These are phyloP conservation scores for Wickerhamomyces sp. DNA, from an alignment of 1,139 yeast species.

Conservation along the genomic window DNA sequence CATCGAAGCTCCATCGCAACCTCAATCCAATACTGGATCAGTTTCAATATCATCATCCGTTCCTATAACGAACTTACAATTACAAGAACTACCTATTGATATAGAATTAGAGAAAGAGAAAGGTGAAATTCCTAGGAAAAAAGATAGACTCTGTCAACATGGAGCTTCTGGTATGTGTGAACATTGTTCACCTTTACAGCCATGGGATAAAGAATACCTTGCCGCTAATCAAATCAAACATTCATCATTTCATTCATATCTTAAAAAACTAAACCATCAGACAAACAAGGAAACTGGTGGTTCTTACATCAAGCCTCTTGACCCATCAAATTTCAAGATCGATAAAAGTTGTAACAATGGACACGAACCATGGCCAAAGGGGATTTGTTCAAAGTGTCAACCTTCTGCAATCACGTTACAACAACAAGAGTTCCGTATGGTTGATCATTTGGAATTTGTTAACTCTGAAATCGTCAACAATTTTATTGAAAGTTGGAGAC, in stretches of 20 bases:
- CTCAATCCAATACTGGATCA: slow-evolving; percentile 4
- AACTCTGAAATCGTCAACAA: slow-evolving; percentile 66
- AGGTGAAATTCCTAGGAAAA: slow-evolving; percentile 68
- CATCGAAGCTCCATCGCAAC: slow-evolving; percentile 3
- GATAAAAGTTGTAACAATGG: slow-evolving; percentile 66
- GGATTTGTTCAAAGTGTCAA: slow-evolving; percentile 96
- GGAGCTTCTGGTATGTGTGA: slow-evolving; percentile 97
- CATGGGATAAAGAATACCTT: slow-evolving; percentile 82
- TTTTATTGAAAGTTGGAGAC: slow-evolving; percentile 90
- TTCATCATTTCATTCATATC: slow-evolving; percentile 77
- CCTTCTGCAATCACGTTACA: slow-evolving; percentile 92
- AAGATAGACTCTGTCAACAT: slow-evolving; percentile 71
- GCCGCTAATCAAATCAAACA: slow-evolving; percentile 80
- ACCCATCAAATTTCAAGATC: slow-evolving; percentile 65
- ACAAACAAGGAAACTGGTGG: slow-evolving; percentile 62
- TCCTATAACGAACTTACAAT: slow-evolving; percentile 9
- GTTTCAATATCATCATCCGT: slow-evolving; percentile 3
- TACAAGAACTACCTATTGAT: slow-evolving; percentile 57
- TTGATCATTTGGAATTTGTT: slow-evolving; percentile 92
- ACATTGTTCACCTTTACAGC: slow-evolving; percentile 92
- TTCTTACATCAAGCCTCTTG: slow-evolving; percentile 77
- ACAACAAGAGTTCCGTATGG: slow-evolving; percentile 90
- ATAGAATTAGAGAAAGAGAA: slow-evolving; percentile 56
- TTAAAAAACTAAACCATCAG: slow-evolving; percentile 65
- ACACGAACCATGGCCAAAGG: slow-evolving; percentile 90